Evolutionary conservation across 2,329 filamentous ascomycete genomes (phyloP).

Genomic region (Botryotinia narcissicola): DNA sequence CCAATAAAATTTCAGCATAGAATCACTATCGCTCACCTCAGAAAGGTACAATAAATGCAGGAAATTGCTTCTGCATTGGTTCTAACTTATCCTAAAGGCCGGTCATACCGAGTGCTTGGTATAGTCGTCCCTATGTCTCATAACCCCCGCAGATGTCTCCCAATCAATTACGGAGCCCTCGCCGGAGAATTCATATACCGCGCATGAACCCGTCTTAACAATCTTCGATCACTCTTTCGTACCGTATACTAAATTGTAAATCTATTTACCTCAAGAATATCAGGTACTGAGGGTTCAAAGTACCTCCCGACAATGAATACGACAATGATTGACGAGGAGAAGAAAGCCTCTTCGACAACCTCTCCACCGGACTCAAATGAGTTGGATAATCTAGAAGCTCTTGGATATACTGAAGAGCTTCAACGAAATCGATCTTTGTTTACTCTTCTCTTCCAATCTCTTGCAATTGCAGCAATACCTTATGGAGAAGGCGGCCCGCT

Average conservation of each 20-base stretch:
- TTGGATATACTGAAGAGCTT: slow-evolving; percentile 59
- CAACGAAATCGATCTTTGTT: slow-evolving; percentile 57
- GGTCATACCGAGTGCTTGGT: background rate
- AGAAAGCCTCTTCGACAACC: slow-evolving; percentile 3
- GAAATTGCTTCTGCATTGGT: slow-evolving; percentile 5
- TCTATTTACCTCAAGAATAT: background rate
- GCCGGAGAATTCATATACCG: background rate
- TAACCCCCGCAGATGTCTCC: background rate
- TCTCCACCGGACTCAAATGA: slow-evolving; percentile 25
- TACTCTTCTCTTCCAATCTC: slow-evolving; percentile 58
- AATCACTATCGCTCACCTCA: background rate
- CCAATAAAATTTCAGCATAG: slow-evolving; percentile 1
- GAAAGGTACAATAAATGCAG: background rate
- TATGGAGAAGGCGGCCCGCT: slow-evolving; percentile 45
- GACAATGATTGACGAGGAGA: slow-evolving; percentile 20
- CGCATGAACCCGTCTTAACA: background rate
- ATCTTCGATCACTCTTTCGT: background rate
- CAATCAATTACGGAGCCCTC: background rate
- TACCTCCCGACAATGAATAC: background rate
- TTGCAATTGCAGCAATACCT: slow-evolving; percentile 60
- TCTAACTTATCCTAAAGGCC: background rate
- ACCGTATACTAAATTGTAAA: background rate
- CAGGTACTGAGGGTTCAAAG: background rate
- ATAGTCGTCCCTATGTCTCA: background rate
- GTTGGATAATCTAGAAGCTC: slow-evolving; percentile 31